Evolutionary conservation across 2,329 filamentous ascomycete species (phyloP), one percentile per base, ranked within the genome.

Genomic region (Tolypocladium tropicale): DNA sequence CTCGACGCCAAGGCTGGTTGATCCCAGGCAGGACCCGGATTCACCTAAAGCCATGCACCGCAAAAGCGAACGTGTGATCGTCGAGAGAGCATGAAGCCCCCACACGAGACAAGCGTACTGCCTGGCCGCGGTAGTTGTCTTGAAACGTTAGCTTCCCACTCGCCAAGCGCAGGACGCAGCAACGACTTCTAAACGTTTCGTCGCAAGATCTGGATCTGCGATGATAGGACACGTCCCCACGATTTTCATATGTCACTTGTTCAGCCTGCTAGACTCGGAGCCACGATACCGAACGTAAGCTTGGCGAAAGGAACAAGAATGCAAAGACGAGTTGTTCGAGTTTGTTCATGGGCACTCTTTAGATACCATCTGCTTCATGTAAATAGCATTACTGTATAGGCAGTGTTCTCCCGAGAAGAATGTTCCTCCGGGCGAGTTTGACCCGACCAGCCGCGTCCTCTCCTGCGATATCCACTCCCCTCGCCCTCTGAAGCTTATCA

Each of bases 61-160:
- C 57, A 77, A 77, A 68, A 83, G 81, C 63, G 78, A 81, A 67
- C 73, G 74, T 56, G 75, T 79, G 36, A 67, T 83, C 39, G 66
- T 83, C 30, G 80, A 83, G 58, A 71, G 71, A 11, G 71, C 67
- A 32, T 76, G 58, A 68, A 28, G 14, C 11, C 32, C 21, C 16
- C 14, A 30, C 50, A 39, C 10, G 12, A n/a, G 36, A 36, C 37
- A 14, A 36, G 33, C 7, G 28, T 28, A 32, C 33, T 32, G 18
- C 28, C 11, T 9, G n/a, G 28, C 12, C 18, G 25, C 46, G 46
- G 46, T 28, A 49, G 4, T 9, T 6, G 46, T 5, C 46, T 14
- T 5, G 18, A 7, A n/a, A 7, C 16, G 4, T n/a, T 12, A 18
- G 28, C 18, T 50, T 12, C 33, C 11, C 46, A 32, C 2, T 6